Base-by-base conservation (phyloP, 1,284 basidiomycete species). In the Austroboletus novae-zelandiae region DNA sequence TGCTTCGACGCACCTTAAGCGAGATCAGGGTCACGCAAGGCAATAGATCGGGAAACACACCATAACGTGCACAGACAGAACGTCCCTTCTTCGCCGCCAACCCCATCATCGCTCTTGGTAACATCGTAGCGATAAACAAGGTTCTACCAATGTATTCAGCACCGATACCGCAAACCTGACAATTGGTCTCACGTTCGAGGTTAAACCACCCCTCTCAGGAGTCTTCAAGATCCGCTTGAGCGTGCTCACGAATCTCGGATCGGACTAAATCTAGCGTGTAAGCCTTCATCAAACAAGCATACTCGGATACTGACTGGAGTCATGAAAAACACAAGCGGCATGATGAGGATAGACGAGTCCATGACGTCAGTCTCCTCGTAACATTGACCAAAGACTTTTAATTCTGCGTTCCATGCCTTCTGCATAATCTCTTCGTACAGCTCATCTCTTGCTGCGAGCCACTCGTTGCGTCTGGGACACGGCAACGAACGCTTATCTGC, bases 11-110 rank as follows among this genome's bases (percentile, higher is more conserved):
- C 88, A 87, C 91, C 91, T 86, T 52, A 2, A 10, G 65, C 58
- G 57, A 8, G 60, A 65, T 50, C 61, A 66, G 36, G 5, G 34
- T n/a, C 23, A 43, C 17, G 27, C 29, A 25, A 6, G 29, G 18
- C 8, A 11, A 4, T 14, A 10, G 17, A 42, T 18, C 9, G 25
- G 11, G 25, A 13, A 37, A 51, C 46, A 2, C 36, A 60, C 89
- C 89, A 91, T 6, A 91, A 69, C 0, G 89, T 91, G 61, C 87
- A 90, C 18, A 90, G 69, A 57, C 86, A 88, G 67, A 90, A 90
- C 0, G 86, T 90, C 9, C 93, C 94, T 69, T 94, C 94, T 57
- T 94, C 91, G 1, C 94, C 94, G 6, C 94, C 94, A 17, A 96
- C 91, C 8, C 94, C 94, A 63, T 96, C 94, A 52, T 91, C 85